Evolutionary conservation across 352 stramenopile genomes (phyloP), one percentile per base, ranked within the genome.

Genomic region (Globisporangium middletonii): DNA sequence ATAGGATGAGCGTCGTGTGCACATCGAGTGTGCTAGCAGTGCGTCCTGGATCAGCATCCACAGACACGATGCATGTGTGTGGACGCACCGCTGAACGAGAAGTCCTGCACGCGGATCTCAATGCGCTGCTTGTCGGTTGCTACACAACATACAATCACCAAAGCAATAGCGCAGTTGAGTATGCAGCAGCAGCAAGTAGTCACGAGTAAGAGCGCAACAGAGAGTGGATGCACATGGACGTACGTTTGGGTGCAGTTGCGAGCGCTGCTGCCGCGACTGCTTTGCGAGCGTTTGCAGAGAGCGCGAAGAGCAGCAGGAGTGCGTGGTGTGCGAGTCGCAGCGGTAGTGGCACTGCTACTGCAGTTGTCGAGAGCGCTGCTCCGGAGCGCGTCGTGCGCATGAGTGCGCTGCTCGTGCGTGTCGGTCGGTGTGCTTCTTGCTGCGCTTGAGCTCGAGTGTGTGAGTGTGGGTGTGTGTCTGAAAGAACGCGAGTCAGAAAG

Each of bases 261-360:
- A 59, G 53, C 27, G 41, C 56, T 8, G 41, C 26, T 11, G 62
- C 58, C 41, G 47, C 11, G 33, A 38, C 58, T 50, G 54, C 43
- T 27, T 58, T 64, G 42, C 64, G 71, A 37, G 56, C 69, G 56
- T 71, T 60, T 28, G 43, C 56, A 0, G 68, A 53, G 35, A 79
- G 37, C 38, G 69, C 23, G 23, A 83, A 23, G 38, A 78, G 8
- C 52, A 72, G 44, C 55, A 60, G 68, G 18, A 83, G 45, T 23
- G 64, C 46, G n/a, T 57, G 57, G 52, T 49, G 68, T n/a, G 49
- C 48, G 43, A 61, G 33, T 11, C 33, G 33, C 33, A 38, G 33
- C 33, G 33, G 33, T 1, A 38, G 4, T 38, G 33, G 4, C 7
- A 38, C 33, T 7, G 33, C 7, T 11, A 9, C 7, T 38, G 33